Base-by-base conservation (phyloP, 1,284 basidiomycete species). In the Psilocybe mexicana region DNA sequence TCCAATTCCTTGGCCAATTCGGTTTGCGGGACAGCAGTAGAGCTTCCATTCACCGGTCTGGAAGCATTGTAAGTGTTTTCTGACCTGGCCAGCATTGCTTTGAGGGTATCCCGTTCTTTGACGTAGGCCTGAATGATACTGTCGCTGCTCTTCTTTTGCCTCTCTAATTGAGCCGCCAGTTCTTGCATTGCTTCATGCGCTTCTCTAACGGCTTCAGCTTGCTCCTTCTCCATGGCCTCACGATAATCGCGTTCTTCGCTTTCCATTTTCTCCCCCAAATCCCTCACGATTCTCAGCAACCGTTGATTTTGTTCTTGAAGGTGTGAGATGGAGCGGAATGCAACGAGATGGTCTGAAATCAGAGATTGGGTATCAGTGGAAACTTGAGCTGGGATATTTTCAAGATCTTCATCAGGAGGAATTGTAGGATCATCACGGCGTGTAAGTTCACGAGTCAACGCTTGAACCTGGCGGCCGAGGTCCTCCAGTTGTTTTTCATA, bases 251-350 rank as follows among this genome's bases (percentile, higher is more conserved):
- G 79, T 72, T 94, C 91, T 62, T 90, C 88, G 1, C 76, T 76
- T 70, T 94, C 92, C 78, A 95, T 83, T 76, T 89, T 89, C 38
- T 79, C 75, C 6, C 87, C 90, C 33, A 95, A 78, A 60, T 93
- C 90, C 24, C 96, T 83, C 6, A 91, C 88, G 60, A 97, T 87
- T 68, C 84, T 87, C 33, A 99, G 78, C 7, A 98, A 77, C 64
- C 91, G 90, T 73, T 91, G 87, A 71, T 99, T 99, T 76, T 97
- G 94, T 50, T 88, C 84, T 67, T 97, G 94, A 28, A 99, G 77
- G 23, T 84, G 81, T 10, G 85, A 81, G 49, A 98, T 85, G 1
- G 88, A 91, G 47, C 81, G 81, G 86, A 96, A 99, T 26, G 94
- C 84, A 47, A 98, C 92, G 11, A 99, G 85, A 66, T 95, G 84